Evolutionary conservation across 352 stramenopile genomes (phyloP), one percentile per base, ranked within the genome.

Genomic region (Phytopythium boreale): DNA sequence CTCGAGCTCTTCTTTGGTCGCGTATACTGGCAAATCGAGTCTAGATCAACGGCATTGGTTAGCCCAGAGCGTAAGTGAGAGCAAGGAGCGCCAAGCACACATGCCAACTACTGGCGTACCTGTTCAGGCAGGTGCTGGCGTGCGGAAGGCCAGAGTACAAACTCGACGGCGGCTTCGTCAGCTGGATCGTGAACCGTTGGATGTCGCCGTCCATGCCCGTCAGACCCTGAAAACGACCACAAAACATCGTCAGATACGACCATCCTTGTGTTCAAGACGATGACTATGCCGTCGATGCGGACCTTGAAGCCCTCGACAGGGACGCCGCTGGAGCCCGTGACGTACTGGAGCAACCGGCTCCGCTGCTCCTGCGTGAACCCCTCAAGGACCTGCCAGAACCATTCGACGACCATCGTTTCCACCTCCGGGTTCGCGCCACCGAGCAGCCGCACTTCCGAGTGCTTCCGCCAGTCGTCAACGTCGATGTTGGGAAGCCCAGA

Each of bases 1-100:
- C 66, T 98, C 75, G 15, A 99, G 71, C 44, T 99, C 92, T 49
- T 85, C 80, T 70, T 96, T 98, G 0, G 76, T 84, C 34, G 75
- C 56, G 69, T 93, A 95, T 24, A 94, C 68, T 0, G 85, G 85
- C 19, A 95, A 65, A 64, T 93, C 87, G 34, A 95, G 57, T 74
- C 87, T 90, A 26, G 29, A 64, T 31, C 17, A 56, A 39, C 24
- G 14, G 34, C 34, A 14, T 14, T 12, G 41, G 41, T 50, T 15
- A 50, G 43, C 26, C 15, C 9, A 5, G 19, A 17, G 26, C 3
- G 26, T 22, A 3, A 22, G 7, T 2, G 2, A 14, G 7, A 56
- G 5, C 44, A 17, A 51, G 44, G 5, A n/a, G 6, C 20, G 17
- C 20, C 44, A 9, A 17, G 20, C 19, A 4, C 7, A 39, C 27